Conservation (phyloP, 176 grass and related monocot species). For the Neostapfia colusana region DNA sequence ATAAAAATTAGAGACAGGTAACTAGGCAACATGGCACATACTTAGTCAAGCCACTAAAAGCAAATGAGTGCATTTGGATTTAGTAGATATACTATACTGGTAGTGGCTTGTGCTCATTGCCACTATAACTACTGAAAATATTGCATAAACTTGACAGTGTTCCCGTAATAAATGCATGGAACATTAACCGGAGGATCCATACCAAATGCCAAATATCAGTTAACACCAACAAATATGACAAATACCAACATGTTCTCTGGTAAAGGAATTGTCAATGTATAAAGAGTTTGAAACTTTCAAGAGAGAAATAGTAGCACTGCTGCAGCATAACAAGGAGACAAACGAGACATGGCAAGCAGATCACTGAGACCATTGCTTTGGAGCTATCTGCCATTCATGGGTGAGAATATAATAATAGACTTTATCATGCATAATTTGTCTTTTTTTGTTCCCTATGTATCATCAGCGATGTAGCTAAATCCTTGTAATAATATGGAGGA, state of each 20-base stretch:
- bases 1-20: not conserved
- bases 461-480: no score
- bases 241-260: not conserved
- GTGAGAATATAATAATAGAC: no score
- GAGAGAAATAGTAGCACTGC: not conserved
- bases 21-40: conserved; percentile 1
- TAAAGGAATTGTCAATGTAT: not conserved
- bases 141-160: not conserved
- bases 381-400: no score
- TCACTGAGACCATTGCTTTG: no score
- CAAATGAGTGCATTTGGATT: not conserved
- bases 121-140: not conserved
- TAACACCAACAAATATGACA: not conserved
- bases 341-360: no score
- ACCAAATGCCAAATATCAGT: not conserved
- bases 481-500: no score
- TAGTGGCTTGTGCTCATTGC: not conserved
- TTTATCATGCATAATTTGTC: no score
- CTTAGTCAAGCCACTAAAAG: conserved; percentile 3
- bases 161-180: conserved; percentile 17
- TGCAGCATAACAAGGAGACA: no score
- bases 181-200: not conserved
- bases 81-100: not conserved
- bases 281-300: not conserved
- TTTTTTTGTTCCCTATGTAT: no score